These are phyloP conservation scores for Plasmodium gallinaceum DNA, from an alignment of 169 alveolate species.

Conservation along the genomic window DNA sequence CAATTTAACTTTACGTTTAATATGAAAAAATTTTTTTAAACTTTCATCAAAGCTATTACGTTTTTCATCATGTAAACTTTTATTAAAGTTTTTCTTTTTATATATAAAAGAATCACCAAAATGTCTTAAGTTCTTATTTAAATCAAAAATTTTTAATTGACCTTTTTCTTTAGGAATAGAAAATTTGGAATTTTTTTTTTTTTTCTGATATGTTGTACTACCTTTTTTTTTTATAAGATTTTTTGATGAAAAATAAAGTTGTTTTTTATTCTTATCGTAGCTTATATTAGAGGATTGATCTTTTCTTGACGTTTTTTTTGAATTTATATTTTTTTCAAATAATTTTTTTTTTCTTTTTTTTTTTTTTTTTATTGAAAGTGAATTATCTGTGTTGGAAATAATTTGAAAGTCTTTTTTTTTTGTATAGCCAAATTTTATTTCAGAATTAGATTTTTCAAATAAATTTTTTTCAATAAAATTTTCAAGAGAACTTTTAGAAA, in stretches of 20 bases:
- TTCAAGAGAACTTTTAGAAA: slow-evolving; percentile 50
- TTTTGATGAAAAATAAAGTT: background rate
- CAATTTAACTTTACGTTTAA: slow-evolving; percentile 27
- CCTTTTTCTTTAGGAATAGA: too few relatives aligned
- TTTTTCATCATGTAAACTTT: background rate
- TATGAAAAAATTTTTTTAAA: slow-evolving; percentile 16
- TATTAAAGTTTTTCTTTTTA: slow-evolving; percentile 3
- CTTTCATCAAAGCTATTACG: slow-evolving; percentile 9
- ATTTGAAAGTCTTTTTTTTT: slow-evolving; percentile 24
- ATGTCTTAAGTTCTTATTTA: too few relatives aligned
- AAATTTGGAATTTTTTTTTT: background rate
- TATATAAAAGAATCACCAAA: too few relatives aligned
- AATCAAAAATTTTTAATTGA: too few relatives aligned
- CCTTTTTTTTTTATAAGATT: background rate
- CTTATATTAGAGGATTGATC: slow-evolving; percentile 22
- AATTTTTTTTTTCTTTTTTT: background rate
- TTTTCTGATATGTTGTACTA: background rate
- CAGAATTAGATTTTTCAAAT: slow-evolving; percentile 15
- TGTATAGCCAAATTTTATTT: slow-evolving; percentile 13
- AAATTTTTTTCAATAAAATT: slow-evolving; percentile 27
- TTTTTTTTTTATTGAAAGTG: background rate
- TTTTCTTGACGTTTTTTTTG: slow-evolving; percentile 14
- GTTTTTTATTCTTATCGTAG: background rate
- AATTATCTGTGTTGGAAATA: slow-evolving; percentile 1
- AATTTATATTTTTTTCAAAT: background rate